Base-by-base conservation (phyloP, 2,329 filamentous ascomycete genomes). In the Dactylellina parvicollis region DNA sequence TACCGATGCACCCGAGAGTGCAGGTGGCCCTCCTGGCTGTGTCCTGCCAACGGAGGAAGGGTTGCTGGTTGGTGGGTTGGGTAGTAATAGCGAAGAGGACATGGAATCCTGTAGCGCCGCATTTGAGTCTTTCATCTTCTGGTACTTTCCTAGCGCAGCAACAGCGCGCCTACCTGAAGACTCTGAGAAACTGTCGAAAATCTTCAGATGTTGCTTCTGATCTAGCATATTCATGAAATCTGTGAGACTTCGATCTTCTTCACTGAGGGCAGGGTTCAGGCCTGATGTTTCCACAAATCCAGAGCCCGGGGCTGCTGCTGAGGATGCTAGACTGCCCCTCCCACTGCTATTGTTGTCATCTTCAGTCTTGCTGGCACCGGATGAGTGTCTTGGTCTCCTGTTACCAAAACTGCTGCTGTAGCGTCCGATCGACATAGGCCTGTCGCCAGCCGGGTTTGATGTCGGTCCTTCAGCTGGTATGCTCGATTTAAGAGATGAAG, bases 331-430 rank as follows among this genome's bases (percentile, higher is more conserved):
- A 76, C 84, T 85, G 2, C 81, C 82, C 78, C 81, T 84, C 8
- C 83, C 84, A 79, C 93, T 97, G 22, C 83, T 85, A 52, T 78
- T 80, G 60, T 81, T 82, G 69, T 85, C 84, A 54, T 85, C 84
- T 52, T 85, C 84, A 2, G 81, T 79, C 70, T 80, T 81, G 50
- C 89, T 91, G 18, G 87, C 85, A 18, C 90, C 89, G 65, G 90
- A 90, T 0, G 92, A 96, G 22, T 89, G 87, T 46, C 92, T 87
- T 26, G 87, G 89, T 61, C 91, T 88, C 47, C 95, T 88, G 79
- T 96, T 92, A 4, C 90, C 91, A 78, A 99, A 99, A 78, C 93
- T 96, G 80, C 94, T 98, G 80, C 92, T 96, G 79, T 96, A 98
- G 49, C 91, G 88, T 72, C 88, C 89, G n/a, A 91, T 88, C 0